Base-by-base conservation (phyloP, 2,329 filamentous ascomycete species). In the Nigrograna mackinnonii region DNA sequence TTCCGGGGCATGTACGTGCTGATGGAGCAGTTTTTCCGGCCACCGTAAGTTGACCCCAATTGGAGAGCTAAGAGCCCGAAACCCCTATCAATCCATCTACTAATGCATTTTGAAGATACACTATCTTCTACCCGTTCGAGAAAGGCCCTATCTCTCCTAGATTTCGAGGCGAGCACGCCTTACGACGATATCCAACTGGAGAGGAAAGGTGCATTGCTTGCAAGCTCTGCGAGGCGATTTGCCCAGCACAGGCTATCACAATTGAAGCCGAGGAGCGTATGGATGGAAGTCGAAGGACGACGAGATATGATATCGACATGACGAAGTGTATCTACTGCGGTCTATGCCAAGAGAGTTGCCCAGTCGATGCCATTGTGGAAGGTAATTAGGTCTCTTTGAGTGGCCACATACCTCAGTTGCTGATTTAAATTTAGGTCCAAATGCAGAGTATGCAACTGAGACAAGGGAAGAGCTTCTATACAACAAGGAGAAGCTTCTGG, bases 261-360 rank as follows among this genome's bases (percentile, higher is more conserved):
- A 99, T 99, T 62, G 94, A 99, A 77, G 94, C 94, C 43, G 94
- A 99, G 73, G 94, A 99, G 79, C 91, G 94, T 68, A 89, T 89
- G 66, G 94, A 99, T 64, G 94, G 94, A 52, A 95, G 89, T 66
- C 85, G 94, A 73, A 85, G 94, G 68, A 99, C 94, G 38, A 96
- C 92, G 46, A 85, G 92, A 69, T 99, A 99, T 76, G 94, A 99
- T 71, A 96, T 99, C 68, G 94, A 99, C 76, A 99, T 99, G 94
- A 97, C 94, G 66, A 99, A 99, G 82, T 99, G 94, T 78, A 99
- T 99, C 74, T 99, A 97, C 84, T 97, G 94, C 72, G 94, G 94
- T 38, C 95, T 95, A 78, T 97, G 94, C 83, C 92, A 96, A 78
- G 94, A 99, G 79, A 95, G 89, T 54, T 99, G 94, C 77, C 94